Conservation (phyloP, 2,329 filamentous ascomycete genomes). For the Cercospora zeina region DNA sequence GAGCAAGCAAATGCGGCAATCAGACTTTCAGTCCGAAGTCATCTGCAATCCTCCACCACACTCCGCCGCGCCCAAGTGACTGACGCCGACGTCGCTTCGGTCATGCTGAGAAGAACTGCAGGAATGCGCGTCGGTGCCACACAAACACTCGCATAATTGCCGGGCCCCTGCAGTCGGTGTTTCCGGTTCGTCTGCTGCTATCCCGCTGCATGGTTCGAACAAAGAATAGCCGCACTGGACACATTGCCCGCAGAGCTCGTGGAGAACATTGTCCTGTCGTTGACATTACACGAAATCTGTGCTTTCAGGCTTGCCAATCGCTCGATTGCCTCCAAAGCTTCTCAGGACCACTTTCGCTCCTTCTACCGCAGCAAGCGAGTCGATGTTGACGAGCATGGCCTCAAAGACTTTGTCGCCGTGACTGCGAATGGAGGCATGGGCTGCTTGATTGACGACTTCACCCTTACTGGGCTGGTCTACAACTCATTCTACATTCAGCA, state of each 20-base stretch:
- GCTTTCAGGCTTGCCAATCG: slow-evolving; percentile 15
- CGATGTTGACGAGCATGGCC: slow-evolving; percentile 9
- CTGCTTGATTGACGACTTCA: slow-evolving; percentile 14
- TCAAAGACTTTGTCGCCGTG: slow-evolving; percentile 12
- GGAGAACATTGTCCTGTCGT: neutral
- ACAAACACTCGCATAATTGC: neutral
- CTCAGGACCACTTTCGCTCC: slow-evolving; percentile 16
- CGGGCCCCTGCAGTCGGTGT: neutral
- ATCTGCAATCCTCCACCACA: neutral
- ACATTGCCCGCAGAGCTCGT: slow-evolving; percentile 59
- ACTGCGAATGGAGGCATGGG: slow-evolving; percentile 11
- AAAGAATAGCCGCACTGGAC: slow-evolving; percentile 4
- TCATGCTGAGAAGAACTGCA: neutral
- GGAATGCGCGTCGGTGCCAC: neutral
- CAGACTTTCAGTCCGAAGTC: neutral
- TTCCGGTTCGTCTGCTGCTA: neutral
- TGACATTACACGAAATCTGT: slow-evolving; percentile 15
- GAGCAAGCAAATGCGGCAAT: neutral
- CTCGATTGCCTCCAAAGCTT: slow-evolving; percentile 14
- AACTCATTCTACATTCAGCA: slow-evolving; percentile 3
- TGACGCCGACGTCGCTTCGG: neutral
- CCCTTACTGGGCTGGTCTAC: slow-evolving; percentile 6
- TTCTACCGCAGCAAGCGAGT: slow-evolving; percentile 17
- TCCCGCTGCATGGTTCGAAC: neutral
- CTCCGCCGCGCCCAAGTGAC: neutral